Conservation (phyloP, 2,329 filamentous ascomycete genomes). For the Cytospora piceae region DNA sequence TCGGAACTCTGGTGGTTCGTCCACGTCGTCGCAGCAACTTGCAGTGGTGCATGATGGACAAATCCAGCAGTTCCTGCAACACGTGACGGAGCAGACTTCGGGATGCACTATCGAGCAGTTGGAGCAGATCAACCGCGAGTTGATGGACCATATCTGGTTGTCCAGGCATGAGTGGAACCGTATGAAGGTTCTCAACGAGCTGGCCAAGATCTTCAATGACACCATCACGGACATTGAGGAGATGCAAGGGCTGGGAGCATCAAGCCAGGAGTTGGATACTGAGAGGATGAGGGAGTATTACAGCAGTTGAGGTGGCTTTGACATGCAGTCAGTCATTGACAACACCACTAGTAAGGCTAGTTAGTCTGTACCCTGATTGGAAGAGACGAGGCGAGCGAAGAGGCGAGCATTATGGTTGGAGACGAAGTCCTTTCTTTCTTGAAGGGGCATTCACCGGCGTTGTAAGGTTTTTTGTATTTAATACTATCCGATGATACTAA, state of each 20-base stretch:
- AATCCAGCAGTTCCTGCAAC: constrained; percentile 61
- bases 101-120: constrained; percentile 90
- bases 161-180: constrained; percentile 82
- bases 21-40: constrained; percentile 49
- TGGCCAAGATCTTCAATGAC: constrained; percentile 75
- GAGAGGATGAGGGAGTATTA: constrained; percentile 12
- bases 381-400: neutral
- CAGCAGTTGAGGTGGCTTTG: constrained; percentile 8
- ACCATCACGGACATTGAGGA: constrained; percentile 70
- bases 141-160: constrained; percentile 91
- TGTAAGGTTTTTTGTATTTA: neutral
- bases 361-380: neutral
- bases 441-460: neutral
- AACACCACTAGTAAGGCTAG: neutral
- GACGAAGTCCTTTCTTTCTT: neutral
- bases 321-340: neutral
- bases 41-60: constrained; percentile 52
- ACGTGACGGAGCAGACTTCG: constrained; percentile 68
- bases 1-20: constrained; percentile 37
- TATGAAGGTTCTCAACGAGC: constrained; percentile 60
- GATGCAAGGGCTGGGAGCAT: constrained; percentile 49
- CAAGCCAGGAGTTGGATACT: constrained; percentile 45
- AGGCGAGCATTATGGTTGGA: neutral
- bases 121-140: constrained; percentile 85
- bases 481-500: neutral